Conservation (phyloP, 129 eudicot genomes). For the Saposhnikovia divaricata region DNA sequence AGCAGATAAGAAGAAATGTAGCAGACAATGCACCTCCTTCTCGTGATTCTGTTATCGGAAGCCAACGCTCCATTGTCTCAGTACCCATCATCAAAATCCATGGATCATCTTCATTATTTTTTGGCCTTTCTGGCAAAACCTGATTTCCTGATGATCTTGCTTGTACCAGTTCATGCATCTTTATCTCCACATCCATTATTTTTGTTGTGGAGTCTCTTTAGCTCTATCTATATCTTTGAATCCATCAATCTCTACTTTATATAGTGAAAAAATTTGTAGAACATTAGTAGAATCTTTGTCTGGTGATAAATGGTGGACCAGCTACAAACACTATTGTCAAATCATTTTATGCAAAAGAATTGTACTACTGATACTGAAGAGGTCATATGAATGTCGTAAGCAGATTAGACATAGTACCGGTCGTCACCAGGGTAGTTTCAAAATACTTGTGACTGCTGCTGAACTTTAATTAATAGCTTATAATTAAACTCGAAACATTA, state of each 20-base stretch:
- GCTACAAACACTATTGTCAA: not conserved
- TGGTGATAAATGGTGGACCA: not conserved
- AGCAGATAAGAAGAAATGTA: conserved; percentile 34
- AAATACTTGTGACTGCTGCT: too few species aligned
- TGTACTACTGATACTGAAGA: not conserved
- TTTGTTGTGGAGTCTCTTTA: not conserved
- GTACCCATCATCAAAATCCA: not conserved
- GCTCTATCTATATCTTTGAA: not conserved
- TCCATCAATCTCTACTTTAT: not conserved
- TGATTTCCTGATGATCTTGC: not conserved
- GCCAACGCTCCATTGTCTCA: conserved; percentile 19
- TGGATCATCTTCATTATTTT: not conserved
- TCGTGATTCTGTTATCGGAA: conserved; percentile 53
- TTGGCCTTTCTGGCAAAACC: not conserved
- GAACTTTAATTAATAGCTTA: too few species aligned
- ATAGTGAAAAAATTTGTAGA: not conserved
- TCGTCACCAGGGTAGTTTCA: not conserved
- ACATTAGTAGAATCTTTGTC: not conserved
- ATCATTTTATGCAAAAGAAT: not conserved
- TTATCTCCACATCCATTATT: not conserved
- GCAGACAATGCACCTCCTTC: conserved; percentile 32
- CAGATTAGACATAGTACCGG: not conserved
- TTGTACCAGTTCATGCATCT: not conserved
- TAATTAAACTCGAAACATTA: too few species aligned
- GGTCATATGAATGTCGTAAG: not conserved